These are phyloP conservation scores for Spathaspora hagerdaliae DNA, from an alignment of 805 yeast genomes.

Conservation along the genomic window DNA sequence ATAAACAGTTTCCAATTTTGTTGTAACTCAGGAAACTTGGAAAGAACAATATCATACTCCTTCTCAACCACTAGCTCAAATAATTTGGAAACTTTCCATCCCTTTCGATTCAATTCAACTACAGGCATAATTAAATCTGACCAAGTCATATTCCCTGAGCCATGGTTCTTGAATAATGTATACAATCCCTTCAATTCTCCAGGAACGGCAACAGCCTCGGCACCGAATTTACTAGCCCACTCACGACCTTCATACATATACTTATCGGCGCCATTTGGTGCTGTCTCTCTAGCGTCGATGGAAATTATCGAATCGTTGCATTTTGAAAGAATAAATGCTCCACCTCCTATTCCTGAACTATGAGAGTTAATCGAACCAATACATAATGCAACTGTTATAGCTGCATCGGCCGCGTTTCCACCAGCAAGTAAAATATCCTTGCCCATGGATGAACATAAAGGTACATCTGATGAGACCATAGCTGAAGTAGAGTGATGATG, in stretches of 20 bases:
- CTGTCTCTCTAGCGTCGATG: slow-evolving; percentile 86
- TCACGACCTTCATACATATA: slow-evolving; percentile 57
- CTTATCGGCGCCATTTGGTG: slow-evolving; percentile 60
- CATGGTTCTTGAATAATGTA: slow-evolving; percentile 53
- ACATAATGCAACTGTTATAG: slow-evolving; percentile 83
- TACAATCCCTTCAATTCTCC: slow-evolving; percentile 89
- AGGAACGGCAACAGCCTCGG: slow-evolving; percentile 84
- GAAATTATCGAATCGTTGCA: slow-evolving; percentile 44
- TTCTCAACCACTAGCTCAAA: slow-evolving; percentile 32
- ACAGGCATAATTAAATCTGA: slow-evolving; percentile 71
- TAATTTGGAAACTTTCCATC: slow-evolving; percentile 44
- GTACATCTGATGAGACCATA: slow-evolving; percentile 67
- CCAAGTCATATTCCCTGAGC: slow-evolving; percentile 75
- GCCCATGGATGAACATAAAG: slow-evolving; percentile 62
- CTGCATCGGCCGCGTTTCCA: slow-evolving; percentile 93
- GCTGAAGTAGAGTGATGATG: slow-evolving; percentile 43
- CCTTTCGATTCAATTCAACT: slow-evolving; percentile 55
- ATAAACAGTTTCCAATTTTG: slow-evolving; percentile 55
- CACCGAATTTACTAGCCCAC: slow-evolving; percentile 59
- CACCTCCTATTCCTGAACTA: slow-evolving; percentile 92
- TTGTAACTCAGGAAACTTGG: slow-evolving; percentile 21
- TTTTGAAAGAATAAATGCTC: slow-evolving; percentile 59
- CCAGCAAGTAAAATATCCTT: slow-evolving; percentile 46
- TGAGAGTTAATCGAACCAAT: slow-evolving; percentile 80
- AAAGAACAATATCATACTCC: slow-evolving; percentile 22